Conservation (phyloP, 2,329 filamentous ascomycete genomes). For the Trichoderma endophyticum region DNA sequence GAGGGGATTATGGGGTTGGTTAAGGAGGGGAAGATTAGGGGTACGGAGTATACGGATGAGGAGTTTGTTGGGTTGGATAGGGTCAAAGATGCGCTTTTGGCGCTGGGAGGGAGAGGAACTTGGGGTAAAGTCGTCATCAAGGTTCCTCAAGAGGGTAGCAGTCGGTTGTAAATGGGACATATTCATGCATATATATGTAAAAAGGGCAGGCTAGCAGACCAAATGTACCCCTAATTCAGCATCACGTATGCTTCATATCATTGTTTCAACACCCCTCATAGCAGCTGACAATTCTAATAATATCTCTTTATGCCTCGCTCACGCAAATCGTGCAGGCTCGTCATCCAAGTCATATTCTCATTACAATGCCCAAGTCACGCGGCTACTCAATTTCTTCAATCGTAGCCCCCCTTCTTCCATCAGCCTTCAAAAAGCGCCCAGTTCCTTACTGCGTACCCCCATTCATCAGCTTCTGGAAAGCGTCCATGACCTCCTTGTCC, state of each 20-base stretch:
- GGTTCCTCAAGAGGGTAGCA: constrained; percentile 64
- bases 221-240: neutral
- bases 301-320: neutral
- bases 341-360: constrained; percentile 15
- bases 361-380: neutral
- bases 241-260: neutral
- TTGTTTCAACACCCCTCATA: neutral
- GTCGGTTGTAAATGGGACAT: constrained; percentile 46
- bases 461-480: constrained; percentile 47
- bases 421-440: neutral
- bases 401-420: neutral
- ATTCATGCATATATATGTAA: neutral
- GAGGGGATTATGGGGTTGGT: constrained; percentile 76
- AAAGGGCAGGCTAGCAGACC: neutral
- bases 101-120: constrained; percentile 75
- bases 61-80: constrained; percentile 80
- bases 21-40: constrained; percentile 70
- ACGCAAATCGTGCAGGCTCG: neutral
- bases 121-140: constrained; percentile 97
- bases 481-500: constrained; percentile 65
- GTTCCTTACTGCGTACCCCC: constrained; percentile 20
- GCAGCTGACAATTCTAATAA: neutral
- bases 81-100: constrained; percentile 71
- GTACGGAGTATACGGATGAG: constrained; percentile 78
- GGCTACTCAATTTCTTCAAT: neutral